Evolutionary conservation across 805 yeast genomes (phyloP), one percentile per base, ranked within the genome.

Genomic region (Barnettozyma salicaria): DNA sequence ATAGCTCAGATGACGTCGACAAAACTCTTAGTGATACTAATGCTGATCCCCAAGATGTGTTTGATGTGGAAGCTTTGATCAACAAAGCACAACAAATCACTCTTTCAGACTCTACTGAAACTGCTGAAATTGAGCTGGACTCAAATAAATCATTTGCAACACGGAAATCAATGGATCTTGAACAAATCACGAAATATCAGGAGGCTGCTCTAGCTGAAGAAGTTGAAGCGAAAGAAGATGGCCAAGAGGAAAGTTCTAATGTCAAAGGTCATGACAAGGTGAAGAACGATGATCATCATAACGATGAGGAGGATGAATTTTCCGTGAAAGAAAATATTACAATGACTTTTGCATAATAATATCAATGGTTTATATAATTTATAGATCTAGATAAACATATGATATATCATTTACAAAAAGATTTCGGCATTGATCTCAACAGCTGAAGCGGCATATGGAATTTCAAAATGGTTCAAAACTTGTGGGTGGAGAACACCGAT

Each of bases 401-500:
- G 24, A 18, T 18, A 27, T 21, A 26, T 26, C 30, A n/a, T 19
- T 31, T 32, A 86, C 62, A 88, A 74, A 69, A 90, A 90, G 39
- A 78, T 82, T 66, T 88, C 92, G 37, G 92, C 78, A 56, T 90
- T 82, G 44, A 92, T 71, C 68, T 92, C 99, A 43, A 89, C 90
- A 40, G 81, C 72, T 22, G 96, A 82, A 40, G 89, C 95, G 51
- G 96, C 96, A 54, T 80, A 86, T 36, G 97, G 96, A 45, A 92
- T 76, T 48, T 88, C 97, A 56, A 89, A 92, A 55, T 73, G 67
- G 44, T 72, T 72, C 71, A 90, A 71, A 36, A 92, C 98, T 57
- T 81, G 87, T 24, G 99, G 99, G 61, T 92, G 99, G 52, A 92
- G 70, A 41, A 88, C 96, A 63, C 99, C 99, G 49, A 92, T 69